Evolutionary conservation across 495 filamentous ascomycete genomes (phyloP), one percentile per base, ranked within the genome.

Genomic region (Tuber indicum): DNA sequence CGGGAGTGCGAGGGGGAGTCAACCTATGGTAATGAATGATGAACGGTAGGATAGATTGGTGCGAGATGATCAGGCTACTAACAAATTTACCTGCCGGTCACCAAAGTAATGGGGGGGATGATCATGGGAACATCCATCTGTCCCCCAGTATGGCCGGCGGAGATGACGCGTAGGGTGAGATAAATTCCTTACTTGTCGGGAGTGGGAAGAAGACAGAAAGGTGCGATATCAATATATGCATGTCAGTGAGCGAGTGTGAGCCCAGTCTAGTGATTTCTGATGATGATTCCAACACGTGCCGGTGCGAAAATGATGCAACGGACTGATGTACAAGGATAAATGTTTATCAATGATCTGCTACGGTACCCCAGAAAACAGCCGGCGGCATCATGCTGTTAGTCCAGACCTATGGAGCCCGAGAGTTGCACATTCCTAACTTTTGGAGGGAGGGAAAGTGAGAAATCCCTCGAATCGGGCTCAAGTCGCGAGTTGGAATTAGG

Each of bases 151-250:
- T 66, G 58, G 58, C 58, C 58, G 58, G 58, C 58, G 58, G 58
- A 36, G 58, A 66, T 66, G 58, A 36, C 9, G 26, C 52, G 26
- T 36, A 66, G 58, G 58, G 58, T 36, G 58, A 26, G 26, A 66
- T 32, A 66, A 36, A 66, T 36, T 6, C 58, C 58, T 32, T 17
- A 66, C 58, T 66, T 36, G 58, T 17, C 1, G 12, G 17, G 4
- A 66, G 58, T 36, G 26, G 58, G 58, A 66, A 66, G 58, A 36
- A 14, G 16, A 1, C n/a, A 66, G 32, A 41, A 66, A 66, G 47
- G 58, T 66, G 58, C 58, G 58, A 66, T 66, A 66, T 66, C 58
- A 36, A 66, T 66, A 66, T 36, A 66, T 66, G 58, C 58, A 66
- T 32, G 26, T 32, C 26, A 26, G 32, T 36, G 39, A 41, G 39